phyloP scores from a whole-genome alignment of 1,284 basidiomycete species.

The Cutaneotrichosporon dermatis region DNA sequence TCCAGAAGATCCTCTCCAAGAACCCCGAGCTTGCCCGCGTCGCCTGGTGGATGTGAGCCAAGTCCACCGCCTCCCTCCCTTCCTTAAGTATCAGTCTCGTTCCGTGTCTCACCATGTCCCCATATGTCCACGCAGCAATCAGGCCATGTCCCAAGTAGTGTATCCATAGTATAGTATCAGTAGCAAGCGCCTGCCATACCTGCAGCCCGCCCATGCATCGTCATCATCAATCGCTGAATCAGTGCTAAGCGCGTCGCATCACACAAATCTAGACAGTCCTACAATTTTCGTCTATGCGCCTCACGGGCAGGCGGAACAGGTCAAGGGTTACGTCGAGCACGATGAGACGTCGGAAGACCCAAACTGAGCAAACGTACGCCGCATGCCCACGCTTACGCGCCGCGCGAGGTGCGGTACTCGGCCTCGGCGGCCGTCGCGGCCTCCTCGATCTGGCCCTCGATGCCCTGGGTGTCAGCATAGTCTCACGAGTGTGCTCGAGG shows the following conservation, averaged over 20 bases:
- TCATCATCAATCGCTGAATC: too few relatives aligned
- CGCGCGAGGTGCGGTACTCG: conserved; percentile 68
- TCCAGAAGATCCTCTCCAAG: conserved; percentile 34
- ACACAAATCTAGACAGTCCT: not conserved
- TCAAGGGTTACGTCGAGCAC: not conserved
- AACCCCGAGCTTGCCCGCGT: conserved; percentile 36
- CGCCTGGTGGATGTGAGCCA: conserved; percentile 41
- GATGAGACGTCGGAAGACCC: too few relatives aligned
- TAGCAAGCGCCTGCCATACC: not conserved
- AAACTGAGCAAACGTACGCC: too few relatives aligned
- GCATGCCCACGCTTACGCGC: conserved; percentile 25
- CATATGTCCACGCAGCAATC: too few relatives aligned
- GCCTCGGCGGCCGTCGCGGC: conserved; percentile 82
- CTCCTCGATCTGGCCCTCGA: conserved; percentile 87
- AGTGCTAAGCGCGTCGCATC: not conserved
- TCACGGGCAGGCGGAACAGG: not conserved
- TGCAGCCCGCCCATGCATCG: conserved; percentile 1
- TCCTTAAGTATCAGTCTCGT: not conserved
- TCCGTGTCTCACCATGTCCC: not conserved
- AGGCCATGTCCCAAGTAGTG: too few relatives aligned
- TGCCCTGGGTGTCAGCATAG: conserved; percentile 37
- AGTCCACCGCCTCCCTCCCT: not conserved
- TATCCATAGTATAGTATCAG: not conserved
- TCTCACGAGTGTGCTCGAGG: too few relatives aligned
- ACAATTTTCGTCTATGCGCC: conserved; percentile 6